Conservation (phyloP, 2,329 filamentous ascomycete genomes). For the Elsinoe arachidis region DNA sequence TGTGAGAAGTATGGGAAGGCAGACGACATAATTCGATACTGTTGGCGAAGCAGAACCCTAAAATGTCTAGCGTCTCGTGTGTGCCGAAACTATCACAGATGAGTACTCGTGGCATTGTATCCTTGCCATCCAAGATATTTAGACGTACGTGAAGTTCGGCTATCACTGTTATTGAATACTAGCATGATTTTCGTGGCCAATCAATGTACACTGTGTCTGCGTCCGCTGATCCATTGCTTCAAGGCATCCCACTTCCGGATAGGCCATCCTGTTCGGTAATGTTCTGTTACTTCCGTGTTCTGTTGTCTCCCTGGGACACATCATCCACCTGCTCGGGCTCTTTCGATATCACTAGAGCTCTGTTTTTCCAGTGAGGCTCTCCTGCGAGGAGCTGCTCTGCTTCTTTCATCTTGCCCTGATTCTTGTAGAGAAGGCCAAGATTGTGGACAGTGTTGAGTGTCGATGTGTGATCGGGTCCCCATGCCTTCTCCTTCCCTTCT, state of each 20-base stretch:
- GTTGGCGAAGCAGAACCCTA: neutral
- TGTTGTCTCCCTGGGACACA: too few relatives aligned
- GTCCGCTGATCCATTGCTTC: neutral
- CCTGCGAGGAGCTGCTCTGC: too few relatives aligned
- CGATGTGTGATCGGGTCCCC: slow-evolving; percentile 13
- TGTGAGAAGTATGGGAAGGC: neutral
- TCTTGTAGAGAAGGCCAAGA: neutral
- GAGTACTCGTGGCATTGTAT: slow-evolving; percentile 23
- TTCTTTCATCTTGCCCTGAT: slow-evolving; percentile 15
- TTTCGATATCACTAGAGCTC: too few relatives aligned
- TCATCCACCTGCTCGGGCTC: too few relatives aligned
- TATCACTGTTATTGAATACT: neutral
- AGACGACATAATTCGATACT: neutral
- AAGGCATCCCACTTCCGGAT: neutral
- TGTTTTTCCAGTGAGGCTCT: too few relatives aligned
- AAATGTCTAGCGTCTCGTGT: slow-evolving; percentile 25
- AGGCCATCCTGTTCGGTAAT: too few relatives aligned
- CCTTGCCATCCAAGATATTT: too few relatives aligned
- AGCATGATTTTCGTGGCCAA: too few relatives aligned
- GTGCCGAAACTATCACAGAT: slow-evolving; percentile 30
- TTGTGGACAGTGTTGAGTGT: slow-evolving; percentile 17
- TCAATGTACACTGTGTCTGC: neutral
- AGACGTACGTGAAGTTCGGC: neutral
- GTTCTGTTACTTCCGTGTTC: too few relatives aligned
- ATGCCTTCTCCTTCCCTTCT: slow-evolving; percentile 14